phyloP scores from a whole-genome alignment of 2,329 filamentous ascomycete species.

The Gnomoniopsis smithogilvyi region DNA sequence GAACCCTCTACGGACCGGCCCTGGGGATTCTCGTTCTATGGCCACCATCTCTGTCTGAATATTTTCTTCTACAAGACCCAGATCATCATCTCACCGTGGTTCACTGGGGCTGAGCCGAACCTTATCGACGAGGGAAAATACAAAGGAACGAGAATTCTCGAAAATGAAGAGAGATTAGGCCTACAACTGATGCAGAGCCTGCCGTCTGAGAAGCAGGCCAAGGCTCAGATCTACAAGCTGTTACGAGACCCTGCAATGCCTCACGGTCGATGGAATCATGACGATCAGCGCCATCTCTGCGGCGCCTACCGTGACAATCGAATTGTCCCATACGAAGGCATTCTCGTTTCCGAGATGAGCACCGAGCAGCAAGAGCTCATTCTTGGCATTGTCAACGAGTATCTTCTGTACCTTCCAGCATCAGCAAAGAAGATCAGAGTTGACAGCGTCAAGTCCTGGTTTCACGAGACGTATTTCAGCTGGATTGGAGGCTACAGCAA shows the following conservation, averaged over 20 bases:
- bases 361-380: conserved; percentile 50
- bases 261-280: conserved; percentile 70
- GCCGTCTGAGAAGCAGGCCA: conserved; percentile 36
- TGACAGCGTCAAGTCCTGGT: conserved; percentile 49
- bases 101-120: conserved; percentile 79
- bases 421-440: conserved; percentile 53
- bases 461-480: conserved; percentile 72
- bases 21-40: conserved; percentile 75
- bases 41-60: conserved; percentile 74
- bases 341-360: conserved; percentile 49
- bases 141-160: conserved; percentile 62
- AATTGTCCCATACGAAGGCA: conserved; percentile 70
- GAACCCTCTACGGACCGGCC: conserved; percentile 52
- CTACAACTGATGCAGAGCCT: conserved; percentile 69
- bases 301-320: conserved; percentile 79
- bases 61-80: conserved; percentile 64
- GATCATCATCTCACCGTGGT: conserved; percentile 70
- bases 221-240: conserved; percentile 54
- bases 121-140: conserved; percentile 63
- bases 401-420: conserved; percentile 64
- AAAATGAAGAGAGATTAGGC: conserved; percentile 61
- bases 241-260: conserved; percentile 66
- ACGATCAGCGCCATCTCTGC: conserved; percentile 75
- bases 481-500: conserved; percentile 73
- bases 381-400: conserved; percentile 59